Base-by-base conservation (phyloP, 208 protist genomes). In the Sergeia podlipaevii region DNA sequence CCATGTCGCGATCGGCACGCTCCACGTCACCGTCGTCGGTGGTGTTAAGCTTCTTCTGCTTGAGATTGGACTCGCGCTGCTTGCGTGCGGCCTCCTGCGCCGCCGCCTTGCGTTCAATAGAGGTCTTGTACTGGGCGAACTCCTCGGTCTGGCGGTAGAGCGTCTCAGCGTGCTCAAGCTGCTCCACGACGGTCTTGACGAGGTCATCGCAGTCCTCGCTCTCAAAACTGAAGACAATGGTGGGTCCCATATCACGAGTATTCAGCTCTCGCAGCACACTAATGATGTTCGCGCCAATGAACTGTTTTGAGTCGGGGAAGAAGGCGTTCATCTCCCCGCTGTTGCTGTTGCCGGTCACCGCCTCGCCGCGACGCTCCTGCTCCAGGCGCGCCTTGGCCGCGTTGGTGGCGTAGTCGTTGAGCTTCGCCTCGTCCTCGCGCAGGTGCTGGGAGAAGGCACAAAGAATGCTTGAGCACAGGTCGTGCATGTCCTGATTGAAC, bases 141-240 rank as follows among this genome's bases (percentile, higher is more conserved):
- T 96, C 90, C n/a, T 88, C 74, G 34, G 85, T 95, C 60, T 80
- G 56, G 10, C 87, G 80, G 63, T 93, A 94, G 21, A 65, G 64
- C 34, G 52, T 38, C 73, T 96, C 87, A 20, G 84, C 80, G 27
- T 70, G 53, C 70, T 95, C 90, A 34, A 96, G 77, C 21, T 78
- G 62, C 23, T 75, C 64, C 50, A 92, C 72, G 44, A 95, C 76
- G 21, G 73, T 70, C 70, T 85, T 80, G 0, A 86, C 88, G 17
- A 97, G 61, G 51, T 94, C 79, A 17, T 91, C 80, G 60, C 93
- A 97, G 50, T 80, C 74, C 50, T 84, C 74, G n/a, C 74, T 77
- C 50, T 93, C 87, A 55, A 97, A 95, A 56, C 64, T 86, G 70
- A 97, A 97, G 46, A 96, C 83, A 59, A 97, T 90, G 13, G 74